phyloP scores from a whole-genome alignment of 1,139 yeast genomes.

The Arxiozyma bovina region DNA sequence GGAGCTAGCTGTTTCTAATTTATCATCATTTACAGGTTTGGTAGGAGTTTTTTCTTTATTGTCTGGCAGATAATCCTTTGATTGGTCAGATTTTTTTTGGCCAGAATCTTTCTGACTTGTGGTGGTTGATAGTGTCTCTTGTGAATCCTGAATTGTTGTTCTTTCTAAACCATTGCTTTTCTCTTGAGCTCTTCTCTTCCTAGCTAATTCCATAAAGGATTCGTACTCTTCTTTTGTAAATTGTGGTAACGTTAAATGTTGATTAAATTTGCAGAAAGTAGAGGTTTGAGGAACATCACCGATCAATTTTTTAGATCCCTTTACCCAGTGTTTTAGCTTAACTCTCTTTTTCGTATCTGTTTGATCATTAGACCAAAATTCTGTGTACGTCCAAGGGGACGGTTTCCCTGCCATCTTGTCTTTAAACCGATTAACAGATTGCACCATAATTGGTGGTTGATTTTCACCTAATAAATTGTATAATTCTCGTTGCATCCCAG shows the following conservation, averaged over 20 bases:
- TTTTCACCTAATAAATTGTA: slow-evolving; percentile 85
- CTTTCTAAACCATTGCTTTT: not conserved
- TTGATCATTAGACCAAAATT: slow-evolving; percentile 47
- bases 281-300: slow-evolving; percentile 41
- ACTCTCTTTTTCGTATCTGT: slow-evolving; percentile 32
- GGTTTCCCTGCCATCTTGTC: slow-evolving; percentile 57
- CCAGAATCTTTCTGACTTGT: not conserved
- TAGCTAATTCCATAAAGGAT: slow-evolving; percentile 32
- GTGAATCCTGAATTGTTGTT: not conserved
- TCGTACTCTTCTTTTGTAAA: slow-evolving; percentile 62
- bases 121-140: not conserved
- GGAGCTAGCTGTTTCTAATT: not conserved
- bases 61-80: not conserved
- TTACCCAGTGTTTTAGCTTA: slow-evolving; percentile 74
- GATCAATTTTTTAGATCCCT: slow-evolving; percentile 49
- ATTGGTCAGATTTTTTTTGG: not conserved
- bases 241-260: slow-evolving; percentile 58
- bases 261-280: slow-evolving; percentile 68
- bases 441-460: slow-evolving; percentile 68
- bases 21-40: not conserved
- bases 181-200: slow-evolving; percentile 1
- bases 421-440: slow-evolving; percentile 51
- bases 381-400: slow-evolving; percentile 71
- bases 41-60: not conserved
- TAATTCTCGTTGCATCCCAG: slow-evolving; percentile 87